These are phyloP conservation scores for Claviceps humidiphila DNA, from an alignment of 2,329 filamentous ascomycete species.

Conservation along the genomic window DNA sequence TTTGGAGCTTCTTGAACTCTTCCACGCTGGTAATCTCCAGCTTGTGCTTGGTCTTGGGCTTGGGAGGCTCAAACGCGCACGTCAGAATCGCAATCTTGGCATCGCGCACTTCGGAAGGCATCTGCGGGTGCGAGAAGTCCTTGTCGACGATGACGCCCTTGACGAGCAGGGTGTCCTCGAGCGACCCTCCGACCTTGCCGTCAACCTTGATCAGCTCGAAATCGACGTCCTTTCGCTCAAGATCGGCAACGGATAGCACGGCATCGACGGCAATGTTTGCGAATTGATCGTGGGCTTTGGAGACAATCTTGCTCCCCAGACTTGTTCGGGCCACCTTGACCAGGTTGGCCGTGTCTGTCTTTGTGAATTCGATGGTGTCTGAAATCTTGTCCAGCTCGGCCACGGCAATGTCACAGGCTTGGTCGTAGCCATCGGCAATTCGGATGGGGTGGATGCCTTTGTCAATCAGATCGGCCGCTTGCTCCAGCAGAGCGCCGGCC, in stretches of 20 bases:
- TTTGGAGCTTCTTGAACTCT: conserved; percentile 96
- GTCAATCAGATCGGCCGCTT: conserved; percentile 95
- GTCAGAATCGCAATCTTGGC: conserved; percentile 97
- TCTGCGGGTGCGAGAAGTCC: conserved; percentile 98
- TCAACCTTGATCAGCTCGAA: conserved; percentile 99
- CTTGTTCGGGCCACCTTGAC: conserved; percentile 92
- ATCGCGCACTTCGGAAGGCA: conserved; percentile 89
- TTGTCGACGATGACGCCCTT: conserved; percentile 99
- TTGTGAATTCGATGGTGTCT: conserved; percentile 77
- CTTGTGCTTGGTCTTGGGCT: conserved; percentile 99
- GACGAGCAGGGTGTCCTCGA: conserved; percentile 88
- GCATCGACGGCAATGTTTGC: conserved; percentile 95
- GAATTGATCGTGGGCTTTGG: conserved; percentile 96
- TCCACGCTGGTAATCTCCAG: conserved; percentile 94
- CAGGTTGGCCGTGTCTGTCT: conserved; percentile 69
- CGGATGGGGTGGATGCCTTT: conserved; percentile 99
- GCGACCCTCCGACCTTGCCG: conserved; percentile 85
- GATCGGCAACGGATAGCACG: conserved; percentile 87
- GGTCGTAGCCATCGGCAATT: conserved; percentile 95
- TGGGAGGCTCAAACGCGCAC: conserved; percentile 95
- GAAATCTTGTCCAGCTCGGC: conserved; percentile 86
- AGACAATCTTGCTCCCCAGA: conserved; percentile 97
- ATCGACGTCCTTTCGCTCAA: conserved; percentile 93
- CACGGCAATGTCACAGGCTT: conserved; percentile 93
- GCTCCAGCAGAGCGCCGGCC: conserved; percentile 86